These are phyloP conservation scores for Verticillium nubilum DNA, from an alignment of 2,329 filamentous ascomycete genomes.

Conservation along the genomic window DNA sequence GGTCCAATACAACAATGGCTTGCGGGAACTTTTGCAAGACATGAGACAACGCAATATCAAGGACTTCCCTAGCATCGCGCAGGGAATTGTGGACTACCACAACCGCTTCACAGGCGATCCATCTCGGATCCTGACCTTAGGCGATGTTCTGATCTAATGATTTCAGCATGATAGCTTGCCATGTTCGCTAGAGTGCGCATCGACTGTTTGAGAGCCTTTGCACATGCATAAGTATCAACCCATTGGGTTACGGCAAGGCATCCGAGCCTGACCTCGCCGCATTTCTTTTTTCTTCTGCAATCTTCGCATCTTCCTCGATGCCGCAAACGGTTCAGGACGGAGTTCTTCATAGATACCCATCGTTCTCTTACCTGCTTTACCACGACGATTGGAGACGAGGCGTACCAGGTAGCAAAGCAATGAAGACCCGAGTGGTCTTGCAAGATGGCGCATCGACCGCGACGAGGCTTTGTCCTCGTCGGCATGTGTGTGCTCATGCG, in stretches of 20 bases:
- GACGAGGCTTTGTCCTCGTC: background rate
- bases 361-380: background rate
- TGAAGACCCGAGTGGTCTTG: background rate
- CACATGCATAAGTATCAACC: background rate
- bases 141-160: conserved; percentile 33
- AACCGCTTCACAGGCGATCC: conserved; percentile 59
- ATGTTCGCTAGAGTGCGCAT: background rate
- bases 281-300: background rate
- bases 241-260: background rate
- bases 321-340: background rate
- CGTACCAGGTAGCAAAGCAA: background rate
- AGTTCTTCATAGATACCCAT: background rate
- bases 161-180: background rate
- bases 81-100: conserved; percentile 62
- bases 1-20: conserved; percentile 55
- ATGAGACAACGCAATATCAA: conserved; percentile 54
- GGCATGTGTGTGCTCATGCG: background rate
- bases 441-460: background rate
- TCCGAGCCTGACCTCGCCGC: background rate
- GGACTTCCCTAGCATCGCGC: conserved; percentile 62
- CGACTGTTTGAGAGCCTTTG: background rate
- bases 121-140: conserved; percentile 56
- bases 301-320: background rate
- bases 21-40: conserved; percentile 55
- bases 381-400: background rate